phyloP scores from a whole-genome alignment of 2,329 filamentous ascomycete species.

The Penicillium sp. region DNA sequence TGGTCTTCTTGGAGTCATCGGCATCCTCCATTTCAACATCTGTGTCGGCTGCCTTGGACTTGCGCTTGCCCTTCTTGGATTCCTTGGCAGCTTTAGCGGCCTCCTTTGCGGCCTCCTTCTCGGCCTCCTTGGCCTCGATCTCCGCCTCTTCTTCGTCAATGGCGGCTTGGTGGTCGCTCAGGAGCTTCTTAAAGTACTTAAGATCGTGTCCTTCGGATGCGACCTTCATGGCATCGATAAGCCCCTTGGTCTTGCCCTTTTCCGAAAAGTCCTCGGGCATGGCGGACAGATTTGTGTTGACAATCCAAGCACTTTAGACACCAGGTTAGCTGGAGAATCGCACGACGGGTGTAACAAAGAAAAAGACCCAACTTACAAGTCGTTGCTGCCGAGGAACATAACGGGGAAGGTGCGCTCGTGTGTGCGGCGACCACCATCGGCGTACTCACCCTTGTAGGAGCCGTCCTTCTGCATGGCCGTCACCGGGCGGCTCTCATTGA shows the following conservation, averaged over 20 bases:
- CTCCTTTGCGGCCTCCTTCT: slow-evolving; percentile 58
- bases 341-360: not conserved
- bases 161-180: slow-evolving; percentile 61
- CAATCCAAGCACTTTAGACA: slow-evolving; percentile 76
- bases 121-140: slow-evolving; percentile 61
- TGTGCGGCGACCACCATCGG: slow-evolving; percentile 82
- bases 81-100: slow-evolving; percentile 55
- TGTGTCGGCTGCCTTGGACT: slow-evolving; percentile 50
- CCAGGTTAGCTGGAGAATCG: slow-evolving; percentile 1
- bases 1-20: slow-evolving; percentile 53
- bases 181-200: slow-evolving; percentile 78
- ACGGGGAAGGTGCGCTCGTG: slow-evolving; percentile 86
- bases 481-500: slow-evolving; percentile 78
- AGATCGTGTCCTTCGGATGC: slow-evolving; percentile 77
- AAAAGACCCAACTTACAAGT: slow-evolving; percentile 73
- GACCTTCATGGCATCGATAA: slow-evolving; percentile 77
- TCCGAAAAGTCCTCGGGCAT: slow-evolving; percentile 71
- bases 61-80: slow-evolving; percentile 51
- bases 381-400: slow-evolving; percentile 93
- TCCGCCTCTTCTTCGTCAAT: slow-evolving; percentile 49
- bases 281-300: slow-evolving; percentile 77
- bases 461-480: slow-evolving; percentile 81
- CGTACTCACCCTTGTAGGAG: slow-evolving; percentile 81
- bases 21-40: slow-evolving; percentile 58
- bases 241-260: slow-evolving; percentile 74